Base-by-base conservation (phyloP, 257 asterid species). In the Gentiana straminea region DNA sequence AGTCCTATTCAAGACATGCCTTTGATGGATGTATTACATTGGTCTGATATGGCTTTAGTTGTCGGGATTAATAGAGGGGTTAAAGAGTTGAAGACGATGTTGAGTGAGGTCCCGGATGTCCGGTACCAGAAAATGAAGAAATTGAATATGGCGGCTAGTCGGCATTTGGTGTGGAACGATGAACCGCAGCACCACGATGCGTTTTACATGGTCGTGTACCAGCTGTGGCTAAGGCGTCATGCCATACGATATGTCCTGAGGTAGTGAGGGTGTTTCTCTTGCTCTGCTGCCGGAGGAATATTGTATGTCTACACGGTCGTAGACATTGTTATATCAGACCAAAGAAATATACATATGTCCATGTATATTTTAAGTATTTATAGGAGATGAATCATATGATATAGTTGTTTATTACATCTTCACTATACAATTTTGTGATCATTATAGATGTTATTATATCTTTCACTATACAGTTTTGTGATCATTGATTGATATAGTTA, bases 1-100 rank as follows among this genome's bases (percentile, higher is more conserved):
- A 84, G 80, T 55, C 78, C 96, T 77, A 67, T 83, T 43, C 97
- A 87, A 84, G 98, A 91, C 65, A 34, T 91, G 61, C 98, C 97
- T 32, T 60, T 87, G 66, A 85, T 79, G 85, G 95, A 87, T 62
- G 73, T 87, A 0, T 41, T 91, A 72, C 69, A 74, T 38, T 91
- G 97, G 97, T 74, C 88, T 2, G 93, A 85, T 13, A 41, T 84
- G 73, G 67, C 68, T 12, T 4, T 87, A 48, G 51, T 90, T 69
- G 86, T 85, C 59, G 73, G 74, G 37, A 72, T 55, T 57, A 60
- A 70, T 32, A 79, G 84, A 55, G 90, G 87, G 43, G 72, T 34
- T 6, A 54, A 34, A 77, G 68, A 86, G 70, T 49, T 88, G 84
- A 85, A 71, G 73, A 61, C 69, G 41, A 49, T 78, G n/a, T n/a